Percentiles rank a stretch among this genome's conserved stretches.
These are phyloP conservation scores for Geum urbanum DNA, from an alignment of 306 rosid species.

Conservation along the genomic window DNA sequence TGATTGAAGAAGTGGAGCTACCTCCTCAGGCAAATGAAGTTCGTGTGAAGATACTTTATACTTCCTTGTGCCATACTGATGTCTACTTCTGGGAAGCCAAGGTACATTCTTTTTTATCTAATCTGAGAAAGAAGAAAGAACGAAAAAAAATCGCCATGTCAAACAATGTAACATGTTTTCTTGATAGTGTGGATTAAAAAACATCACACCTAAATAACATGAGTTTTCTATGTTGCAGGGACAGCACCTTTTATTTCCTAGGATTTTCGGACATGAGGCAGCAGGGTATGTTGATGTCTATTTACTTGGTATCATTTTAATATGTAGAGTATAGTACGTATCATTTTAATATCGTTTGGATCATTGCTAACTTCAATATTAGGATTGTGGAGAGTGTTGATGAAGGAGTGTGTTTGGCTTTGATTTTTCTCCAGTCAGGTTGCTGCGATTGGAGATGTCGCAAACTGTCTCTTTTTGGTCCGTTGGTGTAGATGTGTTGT, in stretches of 20 bases:
- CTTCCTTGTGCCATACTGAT: conserved; percentile 33
- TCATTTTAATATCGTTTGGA: background rate
- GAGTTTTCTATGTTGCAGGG: background rate
- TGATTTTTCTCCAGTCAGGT: no score
- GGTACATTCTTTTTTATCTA: conserved; percentile 1
- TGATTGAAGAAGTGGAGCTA: conserved; percentile 36
- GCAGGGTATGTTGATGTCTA: background rate
- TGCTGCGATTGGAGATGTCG: no score
- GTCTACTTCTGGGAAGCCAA: conserved; percentile 41
- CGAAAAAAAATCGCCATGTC: background rate
- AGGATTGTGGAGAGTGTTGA: conserved; percentile 7
- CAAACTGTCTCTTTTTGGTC: no score
- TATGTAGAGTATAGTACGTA: background rate
- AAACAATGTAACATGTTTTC: background rate
- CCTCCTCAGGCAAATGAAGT: conserved; percentile 35
- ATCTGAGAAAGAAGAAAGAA: background rate
- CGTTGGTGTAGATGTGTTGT: no score
- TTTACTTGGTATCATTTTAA: background rate
- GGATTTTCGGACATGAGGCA: conserved; percentile 5
- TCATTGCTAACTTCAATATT: background rate
- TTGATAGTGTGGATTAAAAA: background rate
- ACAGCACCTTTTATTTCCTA: background rate
- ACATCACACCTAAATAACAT: background rate
- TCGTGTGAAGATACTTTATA: conserved; percentile 33
- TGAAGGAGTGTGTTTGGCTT: no score